A percentile compares a stretch with the other conserved stretches of the same genome.
phyloP scores from a whole-genome alignment of 495 filamentous ascomycete genomes.

The Penicillium paxilli region DNA sequence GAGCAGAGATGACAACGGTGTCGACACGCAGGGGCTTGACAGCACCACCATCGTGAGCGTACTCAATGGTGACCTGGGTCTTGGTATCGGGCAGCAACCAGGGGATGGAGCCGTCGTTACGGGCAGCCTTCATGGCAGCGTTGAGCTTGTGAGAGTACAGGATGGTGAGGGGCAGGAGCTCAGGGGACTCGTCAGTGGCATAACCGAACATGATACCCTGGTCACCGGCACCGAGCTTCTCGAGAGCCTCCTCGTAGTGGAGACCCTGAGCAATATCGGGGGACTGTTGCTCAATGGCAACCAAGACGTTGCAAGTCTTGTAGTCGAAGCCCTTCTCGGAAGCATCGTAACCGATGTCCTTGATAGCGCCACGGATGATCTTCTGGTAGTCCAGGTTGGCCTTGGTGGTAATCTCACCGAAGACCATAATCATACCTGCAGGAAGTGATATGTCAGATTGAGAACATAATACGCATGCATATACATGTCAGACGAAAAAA shows the following conservation, averaged over 20 bases:
- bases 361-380: slow-evolving; percentile 91
- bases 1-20: slow-evolving; percentile 94
- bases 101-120: slow-evolving; percentile 80
- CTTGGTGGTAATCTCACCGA: slow-evolving; percentile 99
- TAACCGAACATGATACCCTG: slow-evolving; percentile 99
- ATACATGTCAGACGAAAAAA: slow-evolving; percentile 1
- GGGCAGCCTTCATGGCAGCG: slow-evolving; percentile 83
- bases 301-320: slow-evolving; percentile 98
- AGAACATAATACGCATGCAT: too few relatives aligned
- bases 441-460: slow-evolving; percentile 17
- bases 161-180: slow-evolving; percentile 91
- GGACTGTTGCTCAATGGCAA: slow-evolving; percentile 99
- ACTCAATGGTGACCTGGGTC: slow-evolving; percentile 99
- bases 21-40: slow-evolving; percentile 91
- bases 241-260: slow-evolving; percentile 92
- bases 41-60: slow-evolving; percentile 91
- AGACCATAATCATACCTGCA: slow-evolving; percentile 94
- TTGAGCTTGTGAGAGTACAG: slow-evolving; percentile 95
- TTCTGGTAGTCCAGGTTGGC: slow-evolving; percentile 95
- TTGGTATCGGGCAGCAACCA: slow-evolving; percentile 99
- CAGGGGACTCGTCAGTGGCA: slow-evolving; percentile 98
- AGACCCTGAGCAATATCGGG: slow-evolving; percentile 98
- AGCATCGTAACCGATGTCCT: slow-evolving; percentile 97
- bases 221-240: slow-evolving; percentile 98
- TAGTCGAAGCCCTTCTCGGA: slow-evolving; percentile 99